Base-by-base conservation (phyloP, 305 asterid genomes). In the Fraxinus sp. region DNA sequence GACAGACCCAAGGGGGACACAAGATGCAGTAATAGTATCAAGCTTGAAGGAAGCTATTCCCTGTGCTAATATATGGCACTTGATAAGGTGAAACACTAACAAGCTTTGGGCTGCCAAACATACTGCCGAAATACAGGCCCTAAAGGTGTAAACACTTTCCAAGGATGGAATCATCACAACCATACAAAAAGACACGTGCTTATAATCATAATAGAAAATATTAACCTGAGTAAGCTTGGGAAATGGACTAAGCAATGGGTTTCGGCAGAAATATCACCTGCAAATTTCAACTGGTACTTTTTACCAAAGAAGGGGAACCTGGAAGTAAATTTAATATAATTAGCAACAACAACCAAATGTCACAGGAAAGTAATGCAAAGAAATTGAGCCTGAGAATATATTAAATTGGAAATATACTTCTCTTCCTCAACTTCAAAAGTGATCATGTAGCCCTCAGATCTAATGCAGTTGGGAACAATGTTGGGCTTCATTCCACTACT, bases 351-450 rank as follows among this genome's bases (percentile, higher is more conserved):
- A 71, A 78, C 83, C 73, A 87, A 82, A 71, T 14, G 68, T 59
- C 80, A 83, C 68, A 49, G 79, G 20, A 83, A 80, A 79, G 30
- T 30, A 78, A 13, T 4, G 71, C 81, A 80, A 80, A 64, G 41
- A 52, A 81, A 81, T 28, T 28, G 73, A 84, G 37, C 36, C 79
- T 37, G 80, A 66, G 62, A 41, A 79, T 14, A 3, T 52, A 57
- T 82, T 41, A 82, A 77, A 82, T 81, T 64, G 78, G 78, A 80
- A 76, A 26, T 84, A 59, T 92, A 95, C 98, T 95, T 95, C 89
- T 95, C 99, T 87, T 94, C 99, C 95, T 95, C 99, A 74, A 94
- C 93, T 89, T 95, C 99, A 83, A 95, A 95, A 78, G 98, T 93
- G 77, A 95, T 94, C 93, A 89, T 92, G 92, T 95, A 95, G 87